These are phyloP conservation scores for Linnemannia hyalina DNA, from an alignment of 192 early-diverging fungal genomes.

Conservation along the genomic window DNA sequence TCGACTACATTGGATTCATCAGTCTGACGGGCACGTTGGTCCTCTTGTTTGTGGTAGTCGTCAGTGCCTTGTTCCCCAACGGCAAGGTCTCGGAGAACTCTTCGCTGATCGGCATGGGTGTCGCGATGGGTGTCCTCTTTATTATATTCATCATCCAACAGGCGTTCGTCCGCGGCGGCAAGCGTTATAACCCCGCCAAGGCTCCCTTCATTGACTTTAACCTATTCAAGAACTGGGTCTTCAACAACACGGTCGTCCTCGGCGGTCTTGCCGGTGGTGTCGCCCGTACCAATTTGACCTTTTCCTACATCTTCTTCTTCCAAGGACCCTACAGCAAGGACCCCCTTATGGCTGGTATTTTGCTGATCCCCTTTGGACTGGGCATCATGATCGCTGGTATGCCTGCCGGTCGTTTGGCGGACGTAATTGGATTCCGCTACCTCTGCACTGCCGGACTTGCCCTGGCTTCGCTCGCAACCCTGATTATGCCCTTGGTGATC, in stretches of 20 bases:
- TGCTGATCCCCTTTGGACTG: constrained; percentile 21
- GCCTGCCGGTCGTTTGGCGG: constrained; percentile 14
- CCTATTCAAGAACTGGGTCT: constrained; percentile 15
- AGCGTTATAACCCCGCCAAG: constrained; percentile 7
- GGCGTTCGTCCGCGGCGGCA: constrained; percentile 13
- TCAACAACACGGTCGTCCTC: constrained; percentile 26
- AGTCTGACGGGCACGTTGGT: neutral
- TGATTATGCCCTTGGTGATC: constrained; percentile 16
- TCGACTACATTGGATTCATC: constrained; percentile 21
- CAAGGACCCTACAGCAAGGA: constrained; percentile 22
- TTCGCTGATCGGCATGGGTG: constrained; percentile 19
- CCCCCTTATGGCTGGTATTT: constrained; percentile 23
- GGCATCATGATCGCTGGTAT: constrained; percentile 25
- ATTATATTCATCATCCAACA: constrained; percentile 16
- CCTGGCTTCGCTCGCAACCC: constrained; percentile 1
- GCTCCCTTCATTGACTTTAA: constrained; percentile 19
- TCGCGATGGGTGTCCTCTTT: constrained; percentile 15
- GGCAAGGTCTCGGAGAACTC: constrained; percentile 16
- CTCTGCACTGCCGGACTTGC: constrained; percentile 6
- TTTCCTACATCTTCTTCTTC: constrained; percentile 29
- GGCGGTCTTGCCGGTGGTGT: constrained; percentile 29
- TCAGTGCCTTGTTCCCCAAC: constrained; percentile 19
- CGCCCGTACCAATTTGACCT: constrained; percentile 23
- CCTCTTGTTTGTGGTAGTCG: constrained; percentile 17
- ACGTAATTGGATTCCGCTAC: constrained; percentile 18